Evolutionary conservation across 148 eudicot species (phyloP), one percentile per base, ranked within the genome.

Genomic region (Selenicereus undatus): DNA sequence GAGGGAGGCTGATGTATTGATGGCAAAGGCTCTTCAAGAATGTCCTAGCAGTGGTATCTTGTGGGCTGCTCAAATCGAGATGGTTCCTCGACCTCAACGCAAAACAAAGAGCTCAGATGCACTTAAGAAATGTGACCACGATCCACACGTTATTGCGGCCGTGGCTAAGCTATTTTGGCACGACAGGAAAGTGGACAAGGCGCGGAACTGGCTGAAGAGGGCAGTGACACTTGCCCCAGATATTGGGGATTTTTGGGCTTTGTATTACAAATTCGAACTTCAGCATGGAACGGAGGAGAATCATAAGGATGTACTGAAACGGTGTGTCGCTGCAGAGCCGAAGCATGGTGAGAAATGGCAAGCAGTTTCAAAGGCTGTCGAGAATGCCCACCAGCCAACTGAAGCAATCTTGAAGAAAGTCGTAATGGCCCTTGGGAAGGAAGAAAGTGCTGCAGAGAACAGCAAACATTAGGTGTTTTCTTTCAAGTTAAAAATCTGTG

Each of bases 281-380:
- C 95, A 95, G 78, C 94, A 95, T 73, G 97, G 99, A 21, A 88
- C 82, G 1, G 97, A 93, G 81, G 99, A 93, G n/a, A 83, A 54
- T 62, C 97, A 92, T 80, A 93, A 83, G 85, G 97, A 92, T 58
- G 97, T 93, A 20, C 39, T 95, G 87, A 91, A 84, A 78, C 91
- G 97, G 75, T 95, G 99, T 71, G 82, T 92, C 76, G 89, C 91
- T 71, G 97, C 97, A 22, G 97, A 95, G 76, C 99, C 97, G 1
- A 93, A 95, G 89, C 97, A 93, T 76, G 99, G 99, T 24, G 99
- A 95, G 88, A 95, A 85, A 79, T 95, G 99, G 97, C 97, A 93
- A 81, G 84, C 88, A 0, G 78, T 91, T 76, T 86, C 97, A 4
- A 92, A 95, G 84, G 95, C 92, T 12, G 92, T 91, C 56, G 97